Percentiles rank a stretch among this genome's conserved stretches.
Evolutionary conservation across 345 rosid genomes (phyloP).

Genomic region (Bruguiera parviflora): DNA sequence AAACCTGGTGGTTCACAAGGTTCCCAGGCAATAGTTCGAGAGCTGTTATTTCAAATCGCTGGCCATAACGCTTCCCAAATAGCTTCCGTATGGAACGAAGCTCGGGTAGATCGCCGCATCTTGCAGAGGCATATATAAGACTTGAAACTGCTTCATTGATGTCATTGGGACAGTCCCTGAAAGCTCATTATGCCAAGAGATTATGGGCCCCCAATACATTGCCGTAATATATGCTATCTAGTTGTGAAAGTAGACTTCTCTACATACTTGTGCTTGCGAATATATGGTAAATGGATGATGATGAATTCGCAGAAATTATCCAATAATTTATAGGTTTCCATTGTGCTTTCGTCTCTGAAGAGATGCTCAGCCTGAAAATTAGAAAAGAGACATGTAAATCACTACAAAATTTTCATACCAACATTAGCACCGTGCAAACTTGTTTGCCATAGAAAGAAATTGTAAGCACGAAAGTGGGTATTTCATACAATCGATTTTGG

Average conservation of each 20-base stretch:
- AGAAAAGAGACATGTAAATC: neutral
- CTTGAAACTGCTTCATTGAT: slow-evolving; percentile 87
- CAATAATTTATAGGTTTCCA: slow-evolving; percentile 48
- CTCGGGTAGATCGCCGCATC: slow-evolving; percentile 83
- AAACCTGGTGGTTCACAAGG: slow-evolving; percentile 69
- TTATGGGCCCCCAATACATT: too few relatives aligned
- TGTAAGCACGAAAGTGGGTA: too few relatives aligned
- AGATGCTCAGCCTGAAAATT: slow-evolving; percentile 56
- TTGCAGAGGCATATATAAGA: slow-evolving; percentile 73
- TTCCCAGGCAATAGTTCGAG: slow-evolving; percentile 59
- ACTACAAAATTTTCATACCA: neutral
- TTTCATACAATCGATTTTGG: too few relatives aligned
- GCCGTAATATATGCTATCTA: neutral
- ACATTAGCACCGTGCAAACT: neutral
- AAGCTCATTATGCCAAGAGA: slow-evolving; percentile 1
- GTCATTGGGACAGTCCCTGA: slow-evolving; percentile 67
- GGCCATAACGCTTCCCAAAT: slow-evolving; percentile 68
- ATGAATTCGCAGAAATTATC: slow-evolving; percentile 63
- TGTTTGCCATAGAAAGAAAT: too few relatives aligned
- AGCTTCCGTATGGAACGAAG: slow-evolving; percentile 56
- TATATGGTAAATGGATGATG: slow-evolving; percentile 47
- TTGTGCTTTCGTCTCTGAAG: slow-evolving; percentile 42
- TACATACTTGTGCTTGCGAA: slow-evolving; percentile 56
- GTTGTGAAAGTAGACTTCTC: neutral
- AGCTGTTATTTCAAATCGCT: slow-evolving; percentile 41